phyloP scores from a whole-genome alignment of 2,329 filamentous ascomycete species.

The Eutypa lata region DNA sequence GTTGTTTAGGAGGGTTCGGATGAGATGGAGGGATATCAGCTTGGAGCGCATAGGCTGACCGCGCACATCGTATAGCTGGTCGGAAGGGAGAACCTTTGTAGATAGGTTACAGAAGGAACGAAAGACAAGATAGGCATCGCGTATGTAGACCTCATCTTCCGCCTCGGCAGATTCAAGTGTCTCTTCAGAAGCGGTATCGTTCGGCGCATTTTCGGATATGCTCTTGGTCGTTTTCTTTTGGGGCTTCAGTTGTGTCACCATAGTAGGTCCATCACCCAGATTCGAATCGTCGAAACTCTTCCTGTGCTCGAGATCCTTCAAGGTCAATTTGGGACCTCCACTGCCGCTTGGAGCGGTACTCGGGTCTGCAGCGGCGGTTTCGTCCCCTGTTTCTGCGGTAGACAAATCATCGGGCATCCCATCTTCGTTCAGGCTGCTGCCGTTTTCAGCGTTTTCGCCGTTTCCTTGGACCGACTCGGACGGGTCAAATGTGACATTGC shows the following conservation, averaged over 20 bases:
- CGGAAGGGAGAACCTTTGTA: slow-evolving; percentile 83
- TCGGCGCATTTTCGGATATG: slow-evolving; percentile 50
- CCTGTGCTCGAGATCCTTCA: slow-evolving; percentile 64
- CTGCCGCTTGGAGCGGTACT: not conserved
- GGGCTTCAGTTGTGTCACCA: slow-evolving; percentile 61
- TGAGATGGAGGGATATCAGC: slow-evolving; percentile 88
- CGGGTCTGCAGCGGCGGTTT: not conserved
- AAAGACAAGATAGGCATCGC: slow-evolving; percentile 96
- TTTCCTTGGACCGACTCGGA: slow-evolving; percentile 34
- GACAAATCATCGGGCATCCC: slow-evolving; percentile 35
- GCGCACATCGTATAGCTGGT: slow-evolving; percentile 88
- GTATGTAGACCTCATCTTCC: slow-evolving; percentile 94
- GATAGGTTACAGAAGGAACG: slow-evolving; percentile 96
- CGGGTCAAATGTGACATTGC: slow-evolving; percentile 50
- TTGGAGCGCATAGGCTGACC: slow-evolving; percentile 98
- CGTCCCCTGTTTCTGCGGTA: too few species aligned
- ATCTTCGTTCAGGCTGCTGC: slow-evolving; percentile 31
- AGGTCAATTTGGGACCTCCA: slow-evolving; percentile 54
- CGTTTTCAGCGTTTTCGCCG: slow-evolving; percentile 22
- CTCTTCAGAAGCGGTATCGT: slow-evolving; percentile 54
- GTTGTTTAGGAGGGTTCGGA: slow-evolving; percentile 93
- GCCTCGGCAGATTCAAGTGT: slow-evolving; percentile 59
- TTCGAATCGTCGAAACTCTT: slow-evolving; percentile 69
- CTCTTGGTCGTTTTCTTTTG: slow-evolving; percentile 41
- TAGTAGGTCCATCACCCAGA: slow-evolving; percentile 63